Base-by-base conservation (phyloP, 129 eudicot genomes). In the Helianthus tuberosus region DNA sequence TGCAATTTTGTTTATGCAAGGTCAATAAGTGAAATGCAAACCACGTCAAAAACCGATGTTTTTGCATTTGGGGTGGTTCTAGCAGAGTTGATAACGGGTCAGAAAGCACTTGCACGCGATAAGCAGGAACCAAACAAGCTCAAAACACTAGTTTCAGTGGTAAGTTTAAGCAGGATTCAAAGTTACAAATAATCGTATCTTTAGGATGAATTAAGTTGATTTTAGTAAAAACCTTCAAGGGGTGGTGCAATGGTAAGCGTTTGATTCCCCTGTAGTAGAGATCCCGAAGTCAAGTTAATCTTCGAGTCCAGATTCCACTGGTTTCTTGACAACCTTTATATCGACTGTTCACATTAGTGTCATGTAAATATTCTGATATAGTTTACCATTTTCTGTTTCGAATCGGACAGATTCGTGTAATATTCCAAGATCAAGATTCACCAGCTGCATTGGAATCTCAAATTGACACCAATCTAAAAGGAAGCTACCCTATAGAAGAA, bases 21-120 rank as follows among this genome's bases (percentile, higher is more conserved):
- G 82, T 81, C 82, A 14, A 70, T 81, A 75, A 71, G 61, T 4
- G 82, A 71, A 73, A 73, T 81, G 69, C 85, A 81, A 76, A 71
- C 71, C 58, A 81, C 85, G 32, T 76, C 82, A 52, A 81, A 81
- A 71, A 81, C 82, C 35, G 85, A 76, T 66, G 81, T 81, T 48
- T 81, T 76, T 71, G 85, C 85, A 71, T 81, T 76, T 14, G 82
- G 85, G 69, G 85, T 81, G 75, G 85, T 81, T 65, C 75, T 81
- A 58, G 81, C 75, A 5, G 85, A 81, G 71, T 36, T 81, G 52
- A 76, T 81, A 65, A 81, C 85, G 11, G 82, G 85, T 57, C 85
- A 81, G 57, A 75, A 57, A n/a, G 85, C 85, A 16, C 81, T 81
- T 71, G 75, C 77, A 53, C 82, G 75, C 27, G 82, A 81, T 59